Evolutionary conservation across 2,329 filamentous ascomycete genomes (phyloP).

Genomic region (Aspergillus phoenicis): DNA sequence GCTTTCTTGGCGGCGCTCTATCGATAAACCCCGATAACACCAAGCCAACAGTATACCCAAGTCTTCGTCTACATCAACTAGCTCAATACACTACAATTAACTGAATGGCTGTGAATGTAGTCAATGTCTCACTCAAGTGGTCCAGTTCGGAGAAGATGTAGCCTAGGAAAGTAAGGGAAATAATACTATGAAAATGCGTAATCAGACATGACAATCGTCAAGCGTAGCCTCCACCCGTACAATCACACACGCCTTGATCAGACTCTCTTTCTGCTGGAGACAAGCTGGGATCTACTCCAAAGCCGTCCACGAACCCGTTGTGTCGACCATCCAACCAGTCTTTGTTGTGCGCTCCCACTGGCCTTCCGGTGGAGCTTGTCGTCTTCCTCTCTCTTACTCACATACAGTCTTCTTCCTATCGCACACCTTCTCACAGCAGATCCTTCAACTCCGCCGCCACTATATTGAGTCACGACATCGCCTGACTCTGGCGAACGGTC

Average conservation of each 20-base stretch:
- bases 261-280: not conserved
- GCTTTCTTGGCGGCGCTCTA: slow-evolving; percentile 23
- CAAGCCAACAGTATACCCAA: not conserved
- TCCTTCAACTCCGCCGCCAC: not conserved
- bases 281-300: not conserved
- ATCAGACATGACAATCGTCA: slow-evolving; percentile 25
- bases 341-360: not conserved
- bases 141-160: not conserved
- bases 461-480: not conserved
- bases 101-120: not conserved
- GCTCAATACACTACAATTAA: not conserved
- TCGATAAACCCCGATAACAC: slow-evolving; percentile 22
- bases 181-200: slow-evolving; percentile 20
- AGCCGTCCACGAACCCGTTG: not conserved
- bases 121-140: not conserved
- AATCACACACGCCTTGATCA: not conserved
- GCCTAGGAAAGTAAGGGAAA: slow-evolving; percentile 4
- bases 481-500: not conserved
- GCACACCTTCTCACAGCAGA: not conserved
- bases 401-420: not conserved
- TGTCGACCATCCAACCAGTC: not conserved
- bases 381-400: not conserved
- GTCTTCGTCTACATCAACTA: not conserved
- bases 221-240: slow-evolving; percentile 18
- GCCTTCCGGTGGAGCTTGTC: not conserved